Evolutionary conservation across 2,329 filamentous ascomycete species (phyloP).

Genomic region (Lasiodiplodia gonubiensis): DNA sequence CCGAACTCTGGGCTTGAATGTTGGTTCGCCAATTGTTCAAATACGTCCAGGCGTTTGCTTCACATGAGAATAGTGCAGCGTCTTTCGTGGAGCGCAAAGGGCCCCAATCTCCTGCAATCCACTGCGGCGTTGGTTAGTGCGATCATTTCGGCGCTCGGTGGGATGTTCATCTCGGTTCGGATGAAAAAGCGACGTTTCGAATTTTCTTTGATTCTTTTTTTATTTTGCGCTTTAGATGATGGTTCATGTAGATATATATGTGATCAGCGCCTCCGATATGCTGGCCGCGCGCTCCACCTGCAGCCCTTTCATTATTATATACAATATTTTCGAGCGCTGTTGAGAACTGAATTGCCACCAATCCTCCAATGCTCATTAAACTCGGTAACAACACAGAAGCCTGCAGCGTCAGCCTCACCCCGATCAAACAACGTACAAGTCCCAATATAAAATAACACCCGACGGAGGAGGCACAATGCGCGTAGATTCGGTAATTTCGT

Average conservation of each 20-base stretch:
- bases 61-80: no score
- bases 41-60: no score
- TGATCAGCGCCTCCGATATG: neutral
- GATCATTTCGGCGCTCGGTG: neutral
- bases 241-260: neutral
- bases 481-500: neutral
- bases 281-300: neutral
- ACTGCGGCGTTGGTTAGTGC: neutral
- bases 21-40: no score
- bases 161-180: neutral
- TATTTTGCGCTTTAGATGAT: neutral
- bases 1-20: no score
- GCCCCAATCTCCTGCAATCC: no score
- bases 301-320: neutral
- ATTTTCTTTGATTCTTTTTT: neutral
- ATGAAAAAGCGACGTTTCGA: neutral
- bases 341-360: neutral
- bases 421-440: neutral
- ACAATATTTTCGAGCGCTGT: neutral
- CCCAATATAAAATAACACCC: neutral
- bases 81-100: no score
- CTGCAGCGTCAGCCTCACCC: neutral
- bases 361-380: neutral
- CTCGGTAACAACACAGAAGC: neutral
- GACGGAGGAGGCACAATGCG: neutral